These are phyloP conservation scores for Trametes sanguinea DNA, from an alignment of 768 basidiomycete genomes.

Conservation along the genomic window DNA sequence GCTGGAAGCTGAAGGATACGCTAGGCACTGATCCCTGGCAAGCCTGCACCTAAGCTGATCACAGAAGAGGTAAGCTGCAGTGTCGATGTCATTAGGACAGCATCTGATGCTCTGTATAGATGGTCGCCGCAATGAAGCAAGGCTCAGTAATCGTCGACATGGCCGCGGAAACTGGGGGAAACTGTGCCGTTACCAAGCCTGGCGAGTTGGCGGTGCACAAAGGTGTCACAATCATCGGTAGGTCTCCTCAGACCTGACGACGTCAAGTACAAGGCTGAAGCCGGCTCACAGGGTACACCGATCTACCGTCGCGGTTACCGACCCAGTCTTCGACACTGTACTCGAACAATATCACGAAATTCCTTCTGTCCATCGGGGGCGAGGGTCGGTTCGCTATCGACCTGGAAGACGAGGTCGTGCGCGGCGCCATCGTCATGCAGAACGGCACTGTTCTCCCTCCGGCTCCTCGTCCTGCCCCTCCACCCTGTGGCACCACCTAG, in stretches of 20 bases:
- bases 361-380: constrained; percentile 73
- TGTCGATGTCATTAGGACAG: not conserved
- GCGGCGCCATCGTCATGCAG: constrained; percentile 77
- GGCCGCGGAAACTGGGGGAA: constrained; percentile 89
- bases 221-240: constrained; percentile 85
- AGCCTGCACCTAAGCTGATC: constrained; percentile 84
- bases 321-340: constrained; percentile 89
- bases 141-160: constrained; percentile 88
- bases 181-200: constrained; percentile 80
- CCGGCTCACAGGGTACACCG: constrained; percentile 65
- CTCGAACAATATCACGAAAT: constrained; percentile 91
- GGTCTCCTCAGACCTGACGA: not conserved
- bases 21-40: constrained; percentile 82
- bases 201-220: constrained; percentile 68
- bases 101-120: constrained; percentile 35
- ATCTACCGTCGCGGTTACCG: constrained; percentile 84
- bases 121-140: constrained; percentile 90
- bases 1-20: not conserved
- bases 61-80: constrained; percentile 53
- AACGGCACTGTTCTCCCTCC: constrained; percentile 66
- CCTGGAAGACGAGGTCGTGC: constrained; percentile 80
- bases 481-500: constrained; percentile 58
- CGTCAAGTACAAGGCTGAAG: not conserved
- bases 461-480: constrained; percentile 66
- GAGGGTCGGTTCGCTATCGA: constrained; percentile 66